Evolutionary conservation across 2,329 filamentous ascomycete species (phyloP).

Genomic region (Colletotrichum sp.): DNA sequence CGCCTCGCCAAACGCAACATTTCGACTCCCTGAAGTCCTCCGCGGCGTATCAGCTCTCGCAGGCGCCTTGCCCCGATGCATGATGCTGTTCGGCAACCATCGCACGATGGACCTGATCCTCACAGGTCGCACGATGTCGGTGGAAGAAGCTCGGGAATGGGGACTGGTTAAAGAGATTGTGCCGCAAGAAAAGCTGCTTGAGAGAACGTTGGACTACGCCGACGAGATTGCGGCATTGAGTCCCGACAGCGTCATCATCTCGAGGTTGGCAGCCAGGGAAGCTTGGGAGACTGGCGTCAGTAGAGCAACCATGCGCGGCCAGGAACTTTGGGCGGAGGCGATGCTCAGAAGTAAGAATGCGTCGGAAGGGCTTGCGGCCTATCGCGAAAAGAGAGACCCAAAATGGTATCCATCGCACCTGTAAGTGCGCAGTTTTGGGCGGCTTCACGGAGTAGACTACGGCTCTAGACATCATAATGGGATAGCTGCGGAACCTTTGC

Average conservation of each 20-base stretch:
- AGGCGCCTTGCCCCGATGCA: conserved; percentile 58
- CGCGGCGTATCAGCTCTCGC: conserved; percentile 63
- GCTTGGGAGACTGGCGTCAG: conserved; percentile 39
- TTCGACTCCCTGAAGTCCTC: conserved; percentile 62
- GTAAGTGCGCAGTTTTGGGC: background rate
- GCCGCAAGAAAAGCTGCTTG: conserved; percentile 31
- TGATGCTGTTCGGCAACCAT: conserved; percentile 37
- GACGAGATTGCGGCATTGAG: conserved; percentile 33
- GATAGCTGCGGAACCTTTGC: too few species aligned
- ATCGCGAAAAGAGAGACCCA: conserved; percentile 33
- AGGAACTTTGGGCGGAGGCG: conserved; percentile 33
- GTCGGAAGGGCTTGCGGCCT: conserved; percentile 30
- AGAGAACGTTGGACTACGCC: conserved; percentile 33
- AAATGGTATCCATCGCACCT: conserved; percentile 33
- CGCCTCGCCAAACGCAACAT: conserved; percentile 54
- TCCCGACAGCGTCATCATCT: conserved; percentile 38
- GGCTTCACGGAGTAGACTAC: too few species aligned
- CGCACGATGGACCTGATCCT: conserved; percentile 37
- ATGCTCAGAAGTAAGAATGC: conserved; percentile 34
- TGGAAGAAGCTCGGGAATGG: conserved; percentile 35
- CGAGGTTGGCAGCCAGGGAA: conserved; percentile 33
- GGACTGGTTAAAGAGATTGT: conserved; percentile 34
- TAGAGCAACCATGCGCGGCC: conserved; percentile 36
- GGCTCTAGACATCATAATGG: background rate
- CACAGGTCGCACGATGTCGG: conserved; percentile 28